Base-by-base conservation (phyloP, 768 basidiomycete genomes). In the Boletus eberwhitei region DNA sequence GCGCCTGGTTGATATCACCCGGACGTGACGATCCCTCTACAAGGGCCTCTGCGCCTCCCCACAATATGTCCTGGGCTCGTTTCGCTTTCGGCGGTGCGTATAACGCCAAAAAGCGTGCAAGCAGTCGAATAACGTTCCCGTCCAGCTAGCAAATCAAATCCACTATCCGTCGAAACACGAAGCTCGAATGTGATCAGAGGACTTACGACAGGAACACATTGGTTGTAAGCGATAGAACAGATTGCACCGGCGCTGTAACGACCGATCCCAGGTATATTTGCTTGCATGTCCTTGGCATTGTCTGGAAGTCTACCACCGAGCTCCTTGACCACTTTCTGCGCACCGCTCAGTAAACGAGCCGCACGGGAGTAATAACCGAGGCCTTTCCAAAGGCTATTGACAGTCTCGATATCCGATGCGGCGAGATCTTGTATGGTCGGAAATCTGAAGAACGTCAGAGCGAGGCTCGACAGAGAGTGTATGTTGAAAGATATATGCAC, bases 321-420 rank as follows among this genome's bases (percentile, higher is more conserved):
- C 21, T 88, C 78, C 37, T 75, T 68, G 19, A 93, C 82, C 32
- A 82, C 87, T 57, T 86, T 91, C 68, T 92, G 81, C 0, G 95
- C 91, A n/a, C 89, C 94, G 5, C 77, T 76, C 7, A 97, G 80
- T 22, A 98, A 75, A 21, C 92, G 84, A 43, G 87, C 82, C 17
- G 91, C 93, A 40, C 92, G 83, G 38, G 88, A 88, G 70, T 95
- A 95, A 71, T 94, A 95, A 8, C 93, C 93, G 3, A 95, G 76
- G 17, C 93, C 93, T 67, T 92, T 92, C 95, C 95, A 98, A 9
- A 91, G 73, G 1, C 82, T 73, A 67, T 98, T 95, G 54, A 97
- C 92, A 21, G 87, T 82, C 62, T 98, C 92, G 56, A 91, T 81
- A 57, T 84, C 80, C 17, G 89, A 82, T 39, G 71, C 69, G 11